Base-by-base conservation (phyloP, 352 stramenopile genomes). In the Pythium biforme region DNA sequence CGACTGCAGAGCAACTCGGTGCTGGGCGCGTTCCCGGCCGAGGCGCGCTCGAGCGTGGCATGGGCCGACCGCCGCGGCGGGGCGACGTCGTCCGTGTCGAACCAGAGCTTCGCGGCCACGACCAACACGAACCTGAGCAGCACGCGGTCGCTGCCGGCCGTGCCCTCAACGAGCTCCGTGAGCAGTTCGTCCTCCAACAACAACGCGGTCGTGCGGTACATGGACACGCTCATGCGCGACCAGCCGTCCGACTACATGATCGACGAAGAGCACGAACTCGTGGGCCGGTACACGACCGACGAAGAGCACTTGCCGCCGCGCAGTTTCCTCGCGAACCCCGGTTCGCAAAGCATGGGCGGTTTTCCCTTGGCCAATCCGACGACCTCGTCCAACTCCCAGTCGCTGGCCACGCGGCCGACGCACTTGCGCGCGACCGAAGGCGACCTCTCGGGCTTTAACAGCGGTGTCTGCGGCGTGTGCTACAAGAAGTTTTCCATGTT, bases 401-500 rank as follows among this genome's bases (percentile, higher is more conserved):
- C 55, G 15, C 3, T 37, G 47, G n/a, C 29, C 5, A 19, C 31
- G 26, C 50, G 33, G 10, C 59, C 47, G 19, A 43, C 23, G n/a
- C 41, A 57, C 5, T 27, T 46, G 22, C 45, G 66, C 20, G 45
- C 66, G n/a, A 78, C 72, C 46, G 77, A 78, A 47, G 69, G 72
- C 51, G 61, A 81, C 23, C 29, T 73, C 12, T 27, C 48, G 33
- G 53, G 79, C 14, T 62, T 79, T 65, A 88, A 88, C 68, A 77
- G 71, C 10, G 81, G 72, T 0, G 78, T 88, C 33, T 94, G 85
- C 53, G 79, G 75, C 4, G 81, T 94, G 4, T 94, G 85, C 72
- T 89, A 92, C 77, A 91, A 90, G 68, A 89, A 90, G 66, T 94
- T 94, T 33, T 80, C 70, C 15, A 79, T 94, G 73, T 94, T 94